Conservation (phyloP, 2,329 filamentous ascomycete species). For the Drechslerella coelobrocha region DNA sequence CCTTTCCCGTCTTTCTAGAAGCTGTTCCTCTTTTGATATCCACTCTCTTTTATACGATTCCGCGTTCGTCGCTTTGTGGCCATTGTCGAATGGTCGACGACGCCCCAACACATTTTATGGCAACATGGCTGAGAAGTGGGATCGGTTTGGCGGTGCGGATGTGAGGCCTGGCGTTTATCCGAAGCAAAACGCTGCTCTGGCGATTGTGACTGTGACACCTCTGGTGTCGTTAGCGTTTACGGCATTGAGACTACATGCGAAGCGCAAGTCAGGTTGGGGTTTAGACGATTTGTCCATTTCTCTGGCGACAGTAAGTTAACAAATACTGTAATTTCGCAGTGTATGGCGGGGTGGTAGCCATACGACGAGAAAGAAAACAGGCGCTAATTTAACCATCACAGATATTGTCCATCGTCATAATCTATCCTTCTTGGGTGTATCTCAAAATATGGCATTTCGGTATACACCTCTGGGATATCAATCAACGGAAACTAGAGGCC, state of each 20-base stretch:
- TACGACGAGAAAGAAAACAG: neutral
- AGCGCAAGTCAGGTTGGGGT: slow-evolving; percentile 36
- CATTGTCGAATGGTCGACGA: slow-evolving; percentile 1
- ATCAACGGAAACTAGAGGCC: slow-evolving; percentile 25
- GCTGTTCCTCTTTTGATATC: neutral
- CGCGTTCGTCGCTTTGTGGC: neutral
- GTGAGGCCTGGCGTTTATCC: slow-evolving; percentile 38
- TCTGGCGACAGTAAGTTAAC: slow-evolving; percentile 54
- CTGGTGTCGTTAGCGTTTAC: slow-evolving; percentile 41
- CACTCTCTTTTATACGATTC: neutral
- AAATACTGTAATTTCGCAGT: no score
- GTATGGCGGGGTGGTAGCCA: slow-evolving; percentile 3
- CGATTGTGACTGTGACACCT: slow-evolving; percentile 25
- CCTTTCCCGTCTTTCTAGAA: no score
- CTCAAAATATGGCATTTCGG: slow-evolving; percentile 46
- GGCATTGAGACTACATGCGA: slow-evolving; percentile 31
- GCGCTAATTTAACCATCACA: slow-evolving; percentile 52
- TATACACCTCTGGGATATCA: slow-evolving; percentile 45
- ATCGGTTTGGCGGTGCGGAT: slow-evolving; percentile 9
- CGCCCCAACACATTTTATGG: slow-evolving; percentile 36
- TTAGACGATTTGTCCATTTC: slow-evolving; percentile 59
- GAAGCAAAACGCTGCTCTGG: slow-evolving; percentile 36
- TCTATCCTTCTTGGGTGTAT: slow-evolving; percentile 50
- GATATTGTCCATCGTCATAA: slow-evolving; percentile 58
- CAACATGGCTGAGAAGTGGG: slow-evolving; percentile 40